Conservation (phyloP, 2,329 filamentous ascomycete genomes). For the Colletotrichum noveboracense region DNA sequence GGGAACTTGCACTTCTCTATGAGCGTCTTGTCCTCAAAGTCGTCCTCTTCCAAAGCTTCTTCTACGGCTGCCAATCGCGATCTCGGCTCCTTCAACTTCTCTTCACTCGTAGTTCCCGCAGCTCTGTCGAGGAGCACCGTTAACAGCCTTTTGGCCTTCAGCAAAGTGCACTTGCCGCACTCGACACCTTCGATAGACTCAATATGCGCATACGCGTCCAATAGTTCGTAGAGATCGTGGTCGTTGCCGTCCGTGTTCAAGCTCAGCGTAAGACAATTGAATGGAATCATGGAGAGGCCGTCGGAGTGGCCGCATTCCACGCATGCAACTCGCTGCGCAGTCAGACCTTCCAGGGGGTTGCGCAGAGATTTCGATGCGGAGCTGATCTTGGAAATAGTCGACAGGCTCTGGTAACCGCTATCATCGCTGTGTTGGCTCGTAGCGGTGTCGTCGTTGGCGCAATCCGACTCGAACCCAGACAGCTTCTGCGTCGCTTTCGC, state of each 20-base stretch:
- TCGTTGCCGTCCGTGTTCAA: conserved; percentile 66
- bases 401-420: conserved; percentile 59
- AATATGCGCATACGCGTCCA: conserved; percentile 84
- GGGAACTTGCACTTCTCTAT: conserved; percentile 69
- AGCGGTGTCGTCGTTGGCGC: conserved; percentile 44
- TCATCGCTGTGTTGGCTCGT: conserved; percentile 60
- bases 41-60: conserved; percentile 76
- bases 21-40: conserved; percentile 76
- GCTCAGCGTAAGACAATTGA: conserved; percentile 90
- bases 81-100: conserved; percentile 54
- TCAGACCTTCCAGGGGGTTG: conserved; percentile 86
- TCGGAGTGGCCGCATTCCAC: conserved; percentile 85
- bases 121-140: conserved; percentile 49
- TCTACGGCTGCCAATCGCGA: conserved; percentile 70
- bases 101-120: conserved; percentile 42
- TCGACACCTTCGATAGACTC: conserved; percentile 90
- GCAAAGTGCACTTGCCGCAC: conserved; percentile 87
- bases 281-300: conserved; percentile 87
- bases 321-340: conserved; percentile 89
- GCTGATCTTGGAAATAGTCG: conserved; percentile 38
- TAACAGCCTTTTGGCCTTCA: conserved; percentile 58
- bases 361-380: conserved; percentile 43
- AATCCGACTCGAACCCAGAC: conserved; percentile 45
- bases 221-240: conserved; percentile 77
- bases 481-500: conserved; percentile 34